phyloP scores from a whole-genome alignment of 2,329 filamentous ascomycete genomes.

The Chlorencoelia australis region DNA sequence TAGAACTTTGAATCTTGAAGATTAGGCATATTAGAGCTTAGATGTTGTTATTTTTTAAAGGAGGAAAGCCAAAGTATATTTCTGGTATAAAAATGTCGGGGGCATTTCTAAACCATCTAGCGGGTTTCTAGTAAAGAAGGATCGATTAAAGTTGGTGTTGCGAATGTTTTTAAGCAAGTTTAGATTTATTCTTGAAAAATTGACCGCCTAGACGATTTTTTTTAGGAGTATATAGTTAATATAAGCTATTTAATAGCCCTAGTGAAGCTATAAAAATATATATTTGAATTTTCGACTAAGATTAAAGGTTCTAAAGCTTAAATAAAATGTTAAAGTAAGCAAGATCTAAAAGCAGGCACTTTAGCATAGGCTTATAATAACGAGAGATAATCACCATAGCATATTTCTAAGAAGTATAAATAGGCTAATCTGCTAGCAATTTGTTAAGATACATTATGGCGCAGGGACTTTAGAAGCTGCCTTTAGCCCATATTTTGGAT shows the following conservation, averaged over 20 bases:
- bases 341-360: not conserved
- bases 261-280: not conserved
- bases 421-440: not conserved
- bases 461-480: not conserved
- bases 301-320: not conserved
- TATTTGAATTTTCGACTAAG: not conserved
- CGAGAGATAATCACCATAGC: not conserved
- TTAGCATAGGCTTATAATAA: not conserved
- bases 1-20: not conserved
- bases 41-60: not conserved
- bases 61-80: not conserved
- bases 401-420: not conserved
- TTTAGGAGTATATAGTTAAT: not conserved
- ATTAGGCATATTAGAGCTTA: not conserved
- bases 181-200: not conserved
- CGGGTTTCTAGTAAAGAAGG: not conserved
- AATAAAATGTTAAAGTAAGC: not conserved
- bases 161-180: not conserved
- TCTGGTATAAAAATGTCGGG: not conserved
- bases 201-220: not conserved
- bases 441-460: not conserved
- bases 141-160: not conserved
- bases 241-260: not conserved
- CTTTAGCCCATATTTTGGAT: not conserved
- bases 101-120: not conserved